Conservation (phyloP, 257 asterid species). For the Striga asiatica region DNA sequence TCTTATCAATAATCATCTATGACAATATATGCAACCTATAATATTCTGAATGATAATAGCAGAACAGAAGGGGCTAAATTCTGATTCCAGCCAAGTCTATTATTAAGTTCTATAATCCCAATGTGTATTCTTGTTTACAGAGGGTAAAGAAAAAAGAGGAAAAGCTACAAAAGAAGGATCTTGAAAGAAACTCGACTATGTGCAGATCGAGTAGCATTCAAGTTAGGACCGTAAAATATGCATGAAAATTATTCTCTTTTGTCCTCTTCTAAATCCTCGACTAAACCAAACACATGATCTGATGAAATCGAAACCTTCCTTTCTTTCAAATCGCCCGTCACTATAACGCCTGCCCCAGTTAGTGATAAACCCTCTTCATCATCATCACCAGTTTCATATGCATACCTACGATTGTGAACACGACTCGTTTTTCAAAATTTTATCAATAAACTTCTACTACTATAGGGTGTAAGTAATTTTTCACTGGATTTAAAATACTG, state of each 20-base stretch:
- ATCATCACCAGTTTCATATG: conserved; percentile 81
- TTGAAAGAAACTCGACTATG: not conserved
- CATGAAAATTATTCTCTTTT: conserved; percentile 33
- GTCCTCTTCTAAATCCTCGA: conserved; percentile 52
- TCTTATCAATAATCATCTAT: too few relatives aligned
- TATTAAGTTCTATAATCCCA: too few relatives aligned
- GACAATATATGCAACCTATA: too few relatives aligned
- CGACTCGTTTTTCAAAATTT: too few relatives aligned
- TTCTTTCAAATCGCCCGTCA: conserved; percentile 57
- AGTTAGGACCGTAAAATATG: not conserved
- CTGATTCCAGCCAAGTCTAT: too few relatives aligned
- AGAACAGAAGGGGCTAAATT: too few relatives aligned
- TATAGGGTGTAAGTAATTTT: too few relatives aligned
- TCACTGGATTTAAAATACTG: too few relatives aligned
- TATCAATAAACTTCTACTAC: too few relatives aligned
- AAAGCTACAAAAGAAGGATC: not conserved
- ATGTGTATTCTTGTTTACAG: too few relatives aligned
- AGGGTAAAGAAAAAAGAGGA: too few relatives aligned
- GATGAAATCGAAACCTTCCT: conserved; percentile 42
- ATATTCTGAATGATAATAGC: too few relatives aligned
- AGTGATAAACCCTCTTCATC: conserved; percentile 82
- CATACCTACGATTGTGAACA: conserved; percentile 62
- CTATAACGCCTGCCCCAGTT: conserved; percentile 50
- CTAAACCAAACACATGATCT: conserved; percentile 53
- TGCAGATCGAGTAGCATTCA: conserved; percentile 13